Base-by-base conservation (phyloP, 257 asterid species). In the Ligustrum vulgare region DNA sequence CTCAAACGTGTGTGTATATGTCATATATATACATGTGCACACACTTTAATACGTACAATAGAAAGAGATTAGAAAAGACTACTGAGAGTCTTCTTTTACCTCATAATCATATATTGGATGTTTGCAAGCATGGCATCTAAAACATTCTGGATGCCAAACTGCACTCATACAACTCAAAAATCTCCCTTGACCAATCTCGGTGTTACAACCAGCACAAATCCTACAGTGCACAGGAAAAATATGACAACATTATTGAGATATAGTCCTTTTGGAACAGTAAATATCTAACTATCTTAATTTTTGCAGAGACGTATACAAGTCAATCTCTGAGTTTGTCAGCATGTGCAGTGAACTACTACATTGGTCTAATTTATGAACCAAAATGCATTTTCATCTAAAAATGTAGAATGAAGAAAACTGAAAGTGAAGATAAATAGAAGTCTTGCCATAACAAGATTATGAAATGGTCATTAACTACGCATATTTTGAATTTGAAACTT, bases 61-160 rank as follows among this genome's bases (percentile, higher is more conserved):
- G 62, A 51, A 51, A 51, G 25, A 51, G 62, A 51, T 0, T 16
- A 49, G 22, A 49, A 49, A 49, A 43, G 18, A 18, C 4, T 3
- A 22, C 22, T 13, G 41, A 49, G 71, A 77, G 63, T 63, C 39
- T n/a, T 23, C 6, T 64, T 58, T 32, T 80, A 92, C 99, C 99
- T 94, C 99, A 31, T 89, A 87, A 83, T 94, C 99, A 68, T 93
- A 84, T 80, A 94, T 92, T 28, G 97, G 97, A 76, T 89, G 97
- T 81, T 82, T 84, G 80, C 97, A 94, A 33, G 96, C 96, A 64
- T 86, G 92, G 84, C 99, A 94, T 79, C 96, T 89, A 70, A 94
- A 91, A 75, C 99, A 94, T 82, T 91, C 98, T 31, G 99, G 98
- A 83, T 94, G 99, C 99, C 98, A 94, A 33, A 91, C 86, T 72